Evolutionary conservation across 306 rosid genomes (phyloP).

Genomic region (Glycine latifolia): DNA sequence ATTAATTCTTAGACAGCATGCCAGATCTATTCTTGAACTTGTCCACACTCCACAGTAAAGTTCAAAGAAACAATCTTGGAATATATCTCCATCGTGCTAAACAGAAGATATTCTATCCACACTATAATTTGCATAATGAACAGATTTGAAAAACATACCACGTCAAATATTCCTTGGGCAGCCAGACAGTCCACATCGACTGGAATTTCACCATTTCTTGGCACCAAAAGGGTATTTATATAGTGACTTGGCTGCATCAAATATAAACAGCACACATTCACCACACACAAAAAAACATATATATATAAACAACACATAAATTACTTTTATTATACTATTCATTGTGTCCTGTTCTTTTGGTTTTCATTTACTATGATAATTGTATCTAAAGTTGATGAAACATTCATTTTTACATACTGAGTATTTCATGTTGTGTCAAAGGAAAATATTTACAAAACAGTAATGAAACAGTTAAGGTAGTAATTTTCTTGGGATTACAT

Average conservation of each 20-base stretch:
- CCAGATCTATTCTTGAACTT: slow-evolving; percentile 27
- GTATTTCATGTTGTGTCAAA: no score
- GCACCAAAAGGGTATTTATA: slow-evolving; percentile 79
- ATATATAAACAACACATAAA: background rate
- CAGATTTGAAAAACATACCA: slow-evolving; percentile 62
- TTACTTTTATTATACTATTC: slow-evolving; percentile 8
- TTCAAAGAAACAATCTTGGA: background rate
- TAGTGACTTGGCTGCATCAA: slow-evolving; percentile 75
- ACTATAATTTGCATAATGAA: slow-evolving; percentile 31
- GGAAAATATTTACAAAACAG: no score
- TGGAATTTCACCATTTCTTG: slow-evolving; percentile 72
- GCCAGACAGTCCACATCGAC: slow-evolving; percentile 68
- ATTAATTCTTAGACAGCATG: slow-evolving; percentile 10
- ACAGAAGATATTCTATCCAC: slow-evolving; percentile 19
- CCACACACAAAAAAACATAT: no score
- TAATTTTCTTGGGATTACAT: no score
- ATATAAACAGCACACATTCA: background rate
- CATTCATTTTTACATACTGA: no score
- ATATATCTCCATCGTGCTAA: slow-evolving; percentile 21
- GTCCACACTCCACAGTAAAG: slow-evolving; percentile 21
- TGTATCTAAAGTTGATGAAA: no score
- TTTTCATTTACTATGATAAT: no score
- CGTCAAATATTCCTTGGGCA: slow-evolving; percentile 79
- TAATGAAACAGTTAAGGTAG: no score
- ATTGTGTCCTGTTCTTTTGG: no score